These are phyloP conservation scores for Kwoniella dendrophila DNA, from an alignment of 768 basidiomycete species.

Conservation along the genomic window DNA sequence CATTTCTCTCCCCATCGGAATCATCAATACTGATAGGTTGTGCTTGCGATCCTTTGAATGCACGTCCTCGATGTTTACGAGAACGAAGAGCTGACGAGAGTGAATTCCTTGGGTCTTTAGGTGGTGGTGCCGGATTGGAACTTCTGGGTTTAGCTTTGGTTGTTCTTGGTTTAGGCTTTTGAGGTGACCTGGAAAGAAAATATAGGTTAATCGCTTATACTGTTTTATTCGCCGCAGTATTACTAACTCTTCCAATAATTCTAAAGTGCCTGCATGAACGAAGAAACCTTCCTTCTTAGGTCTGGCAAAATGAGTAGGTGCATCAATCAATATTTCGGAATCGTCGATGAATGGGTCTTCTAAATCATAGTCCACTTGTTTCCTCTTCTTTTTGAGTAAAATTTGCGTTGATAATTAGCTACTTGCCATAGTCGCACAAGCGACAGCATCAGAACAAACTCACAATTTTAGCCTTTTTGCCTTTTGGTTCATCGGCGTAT, in stretches of 20 bases:
- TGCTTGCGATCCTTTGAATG: constrained; percentile 11
- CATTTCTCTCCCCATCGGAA: constrained; percentile 25
- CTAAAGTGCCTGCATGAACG: constrained; percentile 84
- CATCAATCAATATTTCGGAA: constrained; percentile 85
- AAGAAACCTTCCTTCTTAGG: constrained; percentile 83
- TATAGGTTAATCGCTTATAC: neutral
- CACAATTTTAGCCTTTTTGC: constrained; percentile 34
- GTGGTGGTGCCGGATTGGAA: constrained; percentile 13
- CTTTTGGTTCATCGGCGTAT: constrained; percentile 36
- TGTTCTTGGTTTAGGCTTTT: constrained; percentile 26
- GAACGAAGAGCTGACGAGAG: constrained; percentile 12
- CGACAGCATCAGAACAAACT: too few species aligned
- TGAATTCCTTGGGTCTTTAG: constrained; percentile 16
- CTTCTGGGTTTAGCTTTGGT: constrained; percentile 18
- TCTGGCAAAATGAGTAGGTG: constrained; percentile 85
- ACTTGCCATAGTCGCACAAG: neutral
- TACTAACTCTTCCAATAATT: constrained; percentile 69
- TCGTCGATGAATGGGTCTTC: constrained; percentile 97
- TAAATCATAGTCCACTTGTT: constrained; percentile 72
- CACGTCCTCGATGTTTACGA: neutral
- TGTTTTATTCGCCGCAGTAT: neutral
- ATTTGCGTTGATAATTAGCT: neutral
- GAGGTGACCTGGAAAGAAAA: constrained; percentile 12
- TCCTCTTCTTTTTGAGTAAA: constrained; percentile 22
- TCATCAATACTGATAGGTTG: constrained; percentile 41